Conservation (phyloP, 352 stramenopile species). For the Phytophthora nicotianae region DNA sequence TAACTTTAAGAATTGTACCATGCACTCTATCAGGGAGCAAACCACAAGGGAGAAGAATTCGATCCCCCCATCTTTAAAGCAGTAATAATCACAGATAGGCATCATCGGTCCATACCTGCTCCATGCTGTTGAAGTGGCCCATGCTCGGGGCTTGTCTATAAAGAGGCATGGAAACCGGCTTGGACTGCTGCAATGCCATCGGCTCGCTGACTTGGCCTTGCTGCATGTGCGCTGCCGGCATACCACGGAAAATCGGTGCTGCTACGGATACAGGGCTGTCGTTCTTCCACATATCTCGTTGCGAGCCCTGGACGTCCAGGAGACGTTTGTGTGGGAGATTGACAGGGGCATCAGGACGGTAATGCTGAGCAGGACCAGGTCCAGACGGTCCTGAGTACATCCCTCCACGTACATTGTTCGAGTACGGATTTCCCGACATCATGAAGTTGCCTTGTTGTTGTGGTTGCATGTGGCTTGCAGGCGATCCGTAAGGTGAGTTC, state of each 20-base stretch:
- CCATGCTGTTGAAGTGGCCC: constrained; percentile 59
- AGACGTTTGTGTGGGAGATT: constrained; percentile 65
- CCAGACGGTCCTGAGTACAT: constrained; percentile 31
- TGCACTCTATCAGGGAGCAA: constrained; percentile 33
- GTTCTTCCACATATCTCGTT: constrained; percentile 66
- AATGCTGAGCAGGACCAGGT: constrained; percentile 34
- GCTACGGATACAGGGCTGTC: constrained; percentile 69
- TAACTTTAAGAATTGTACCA: constrained; percentile 41
- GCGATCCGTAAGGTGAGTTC: constrained; percentile 42
- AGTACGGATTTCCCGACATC: constrained; percentile 37
- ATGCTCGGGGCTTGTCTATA: constrained; percentile 59
- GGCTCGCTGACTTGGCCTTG: constrained; percentile 34
- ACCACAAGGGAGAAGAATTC: constrained; percentile 11
- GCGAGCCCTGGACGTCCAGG: constrained; percentile 54
- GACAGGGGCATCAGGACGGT: constrained; percentile 38
- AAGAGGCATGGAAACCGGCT: constrained; percentile 44
- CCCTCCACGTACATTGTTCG: constrained; percentile 24
- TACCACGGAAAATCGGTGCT: constrained; percentile 57
- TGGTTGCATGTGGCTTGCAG: constrained; percentile 40
- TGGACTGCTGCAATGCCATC: constrained; percentile 42
- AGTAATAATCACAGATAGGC: constrained; percentile 41
- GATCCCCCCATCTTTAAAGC: constrained; percentile 13
- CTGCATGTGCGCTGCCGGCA: constrained; percentile 37
- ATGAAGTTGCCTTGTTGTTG: constrained; percentile 38
- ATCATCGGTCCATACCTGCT: constrained; percentile 63